These are phyloP conservation scores for Vigna angularis DNA, from an alignment of 306 rosid species.

Conservation along the genomic window DNA sequence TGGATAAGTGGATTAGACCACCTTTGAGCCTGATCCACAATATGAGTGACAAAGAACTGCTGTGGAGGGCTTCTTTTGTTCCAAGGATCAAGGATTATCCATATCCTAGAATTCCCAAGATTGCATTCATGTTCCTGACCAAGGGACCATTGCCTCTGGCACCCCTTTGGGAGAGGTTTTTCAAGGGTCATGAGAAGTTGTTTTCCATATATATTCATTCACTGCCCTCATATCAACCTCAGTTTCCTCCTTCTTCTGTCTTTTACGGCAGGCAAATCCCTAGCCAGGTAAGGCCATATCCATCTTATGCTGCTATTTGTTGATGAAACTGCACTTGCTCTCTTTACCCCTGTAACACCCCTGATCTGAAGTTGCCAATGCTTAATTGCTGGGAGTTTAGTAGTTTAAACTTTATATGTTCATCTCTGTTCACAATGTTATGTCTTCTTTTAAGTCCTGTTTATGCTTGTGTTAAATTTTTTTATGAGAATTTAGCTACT, in stretches of 20 bases:
- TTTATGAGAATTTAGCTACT: slow-evolving; percentile 9
- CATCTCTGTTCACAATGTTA: not conserved
- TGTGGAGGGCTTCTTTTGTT: slow-evolving; percentile 87
- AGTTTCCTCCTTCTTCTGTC: slow-evolving; percentile 63
- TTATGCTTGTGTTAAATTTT: slow-evolving; percentile 5
- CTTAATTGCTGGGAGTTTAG: slow-evolving; percentile 16
- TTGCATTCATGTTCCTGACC: slow-evolving; percentile 95
- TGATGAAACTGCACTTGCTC: slow-evolving; percentile 26
- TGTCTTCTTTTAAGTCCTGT: not conserved
- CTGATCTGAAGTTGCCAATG: slow-evolving; percentile 39
- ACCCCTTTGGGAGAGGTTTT: slow-evolving; percentile 96
- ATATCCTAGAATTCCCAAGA: slow-evolving; percentile 77
- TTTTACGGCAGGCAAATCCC: slow-evolving; percentile 86
- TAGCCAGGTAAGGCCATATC: slow-evolving; percentile 72
- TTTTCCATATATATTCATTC: slow-evolving; percentile 87
- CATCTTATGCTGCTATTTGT: slow-evolving; percentile 26
- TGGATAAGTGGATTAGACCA: slow-evolving; percentile 73
- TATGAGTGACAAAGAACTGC: slow-evolving; percentile 74
- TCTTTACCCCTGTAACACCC: not conserved
- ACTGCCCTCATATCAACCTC: slow-evolving; percentile 71
- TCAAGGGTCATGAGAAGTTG: slow-evolving; percentile 68
- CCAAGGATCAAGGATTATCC: slow-evolving; percentile 74
- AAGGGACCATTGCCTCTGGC: slow-evolving; percentile 94
- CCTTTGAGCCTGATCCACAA: slow-evolving; percentile 69
- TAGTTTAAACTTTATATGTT: not conserved